Conservation (phyloP, 1,284 basidiomycete genomes). For the Ustilago curta region DNA sequence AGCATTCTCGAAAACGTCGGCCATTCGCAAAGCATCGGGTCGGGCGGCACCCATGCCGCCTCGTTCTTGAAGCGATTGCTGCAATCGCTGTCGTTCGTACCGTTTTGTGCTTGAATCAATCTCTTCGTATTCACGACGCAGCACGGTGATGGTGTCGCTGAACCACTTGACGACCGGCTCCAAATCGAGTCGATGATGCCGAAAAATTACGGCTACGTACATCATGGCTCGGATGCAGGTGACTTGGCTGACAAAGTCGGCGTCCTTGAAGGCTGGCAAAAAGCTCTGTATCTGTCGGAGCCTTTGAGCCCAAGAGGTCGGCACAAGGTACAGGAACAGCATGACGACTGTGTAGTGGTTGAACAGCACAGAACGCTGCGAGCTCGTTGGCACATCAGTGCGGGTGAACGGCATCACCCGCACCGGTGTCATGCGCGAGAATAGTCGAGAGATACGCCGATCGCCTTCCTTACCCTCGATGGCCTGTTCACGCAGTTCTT, state of each 20-base stretch:
- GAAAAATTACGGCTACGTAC: conserved; percentile 79
- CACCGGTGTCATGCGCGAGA: conserved; percentile 83
- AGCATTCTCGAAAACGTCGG: conserved; percentile 41
- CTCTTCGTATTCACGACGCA: conserved; percentile 75
- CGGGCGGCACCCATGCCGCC: background rate
- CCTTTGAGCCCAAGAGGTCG: conserved; percentile 74
- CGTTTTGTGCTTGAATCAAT: conserved; percentile 51
- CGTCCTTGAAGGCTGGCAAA: conserved; percentile 76
- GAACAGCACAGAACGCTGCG: conserved; percentile 82
- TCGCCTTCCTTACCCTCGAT: conserved; percentile 34
- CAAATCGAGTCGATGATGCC: conserved; percentile 75
- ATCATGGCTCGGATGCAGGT: conserved; percentile 82
- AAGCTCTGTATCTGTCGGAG: conserved; percentile 77
- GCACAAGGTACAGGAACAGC: conserved; percentile 81
- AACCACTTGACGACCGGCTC: conserved; percentile 78
- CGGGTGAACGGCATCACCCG: conserved; percentile 73
- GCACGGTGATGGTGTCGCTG: conserved; percentile 74
- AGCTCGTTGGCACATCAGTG: conserved; percentile 70
- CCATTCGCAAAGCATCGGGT: conserved; percentile 23
- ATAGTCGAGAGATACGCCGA: conserved; percentile 77
- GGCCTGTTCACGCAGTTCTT: conserved; percentile 50
- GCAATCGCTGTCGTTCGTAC: conserved; percentile 32
- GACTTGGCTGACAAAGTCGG: conserved; percentile 78
- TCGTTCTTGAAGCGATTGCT: conserved; percentile 20
- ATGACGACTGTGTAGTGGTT: conserved; percentile 86